Base-by-base conservation (phyloP, 2,329 filamentous ascomycete genomes). In the Apiospora hydei region DNA sequence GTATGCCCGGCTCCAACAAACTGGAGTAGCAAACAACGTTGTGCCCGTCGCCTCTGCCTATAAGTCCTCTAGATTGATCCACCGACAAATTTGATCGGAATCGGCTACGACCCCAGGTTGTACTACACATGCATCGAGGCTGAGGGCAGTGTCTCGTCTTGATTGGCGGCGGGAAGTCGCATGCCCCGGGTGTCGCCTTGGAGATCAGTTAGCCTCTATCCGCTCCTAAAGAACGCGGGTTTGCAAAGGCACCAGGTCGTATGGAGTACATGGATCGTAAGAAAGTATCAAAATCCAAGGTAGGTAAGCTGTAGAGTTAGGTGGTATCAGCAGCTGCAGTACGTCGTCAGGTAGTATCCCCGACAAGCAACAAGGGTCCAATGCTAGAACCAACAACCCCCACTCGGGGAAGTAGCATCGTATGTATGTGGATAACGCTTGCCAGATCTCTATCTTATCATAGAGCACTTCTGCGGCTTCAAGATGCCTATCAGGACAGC, bases 81-180 rank as follows among this genome's bases (percentile, higher is more conserved):
- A 41, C 34, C 14, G 30, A 38, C 53, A 64, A 18, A 41, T 3
- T 18, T 57, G 57, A 41, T 41, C 57, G 57, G 34, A 38, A 64
- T 64, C 57, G 57, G 57, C 57, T 64, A 41, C 18, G 57, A 64
- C 57, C 57, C 57, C 18, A 64, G 53, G 53, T 38, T 21, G 53
- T 41, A 64, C 57, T 13, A 41, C 34, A 21, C 57, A 38, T 64
- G 57, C 34, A 64, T 64, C 21, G 57, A 64, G 57, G 57, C 57
- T 41, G 57, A 64, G 34, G 57, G 57, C 57, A 64, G 18, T 41
- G 57, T 64, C 18, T 64, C 57, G 57, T 41, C 57, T 64, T 64
- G 34, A 64, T 64, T 64, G 57, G 57, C 57, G 30, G 57, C 57
- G 21, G 57, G 8, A 41, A 13, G 57, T n/a, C 34, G 34, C 57